These are phyloP conservation scores for Manihot esculenta DNA, from an alignment of 441 rosid genomes.

Conservation along the genomic window DNA sequence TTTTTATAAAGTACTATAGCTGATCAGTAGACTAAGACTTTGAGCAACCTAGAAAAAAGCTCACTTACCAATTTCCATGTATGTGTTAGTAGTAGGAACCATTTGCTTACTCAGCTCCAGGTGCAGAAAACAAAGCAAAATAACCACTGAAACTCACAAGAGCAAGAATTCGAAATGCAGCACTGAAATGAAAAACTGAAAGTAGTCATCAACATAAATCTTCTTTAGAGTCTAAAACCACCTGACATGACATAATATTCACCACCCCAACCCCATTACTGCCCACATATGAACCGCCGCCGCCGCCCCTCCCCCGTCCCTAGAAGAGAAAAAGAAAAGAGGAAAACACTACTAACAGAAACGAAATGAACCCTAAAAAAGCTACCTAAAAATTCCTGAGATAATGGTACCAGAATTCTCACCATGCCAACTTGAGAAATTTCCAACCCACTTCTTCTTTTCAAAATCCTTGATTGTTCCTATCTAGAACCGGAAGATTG, in stretches of 20 bases:
- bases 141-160: slow-evolving; percentile 27
- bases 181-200: slow-evolving; percentile 15
- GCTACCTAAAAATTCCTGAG: slow-evolving; percentile 18
- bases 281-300: slow-evolving; percentile 13
- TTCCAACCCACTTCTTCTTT: neutral
- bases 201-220: slow-evolving; percentile 33
- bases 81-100: neutral
- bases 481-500: neutral
- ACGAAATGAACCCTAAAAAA: slow-evolving; percentile 12
- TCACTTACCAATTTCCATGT: slow-evolving; percentile 20
- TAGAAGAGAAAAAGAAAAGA: neutral
- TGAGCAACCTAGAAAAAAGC: neutral
- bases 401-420: neutral
- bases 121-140: slow-evolving; percentile 30
- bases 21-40: slow-evolving; percentile 1
- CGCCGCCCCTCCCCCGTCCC: neutral
- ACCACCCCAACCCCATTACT: neutral
- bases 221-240: slow-evolving; percentile 20
- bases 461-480: too few species aligned
- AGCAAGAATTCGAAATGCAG: slow-evolving; percentile 15
- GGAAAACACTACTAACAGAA: slow-evolving; percentile 16
- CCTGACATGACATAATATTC: slow-evolving; percentile 8
- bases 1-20: neutral
- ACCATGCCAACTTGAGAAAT: neutral
- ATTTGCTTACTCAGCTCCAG: slow-evolving; percentile 1